Evolutionary conservation across 305 asterid genomes (phyloP).

Genomic region (Rubia balearica): DNA sequence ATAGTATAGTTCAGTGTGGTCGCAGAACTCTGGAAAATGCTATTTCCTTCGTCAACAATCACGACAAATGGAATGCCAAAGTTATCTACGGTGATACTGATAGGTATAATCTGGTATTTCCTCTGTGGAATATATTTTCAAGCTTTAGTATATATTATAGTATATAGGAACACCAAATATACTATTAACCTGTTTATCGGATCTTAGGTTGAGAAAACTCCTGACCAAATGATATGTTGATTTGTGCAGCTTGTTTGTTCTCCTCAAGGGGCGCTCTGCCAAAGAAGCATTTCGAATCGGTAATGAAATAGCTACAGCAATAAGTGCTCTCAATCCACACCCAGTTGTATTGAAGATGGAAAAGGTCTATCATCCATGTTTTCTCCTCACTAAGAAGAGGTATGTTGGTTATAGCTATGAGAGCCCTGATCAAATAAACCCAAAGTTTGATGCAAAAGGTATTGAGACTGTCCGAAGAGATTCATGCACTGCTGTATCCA

Average conservation of each 20-base stretch:
- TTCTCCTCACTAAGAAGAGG: slow-evolving; percentile 94
- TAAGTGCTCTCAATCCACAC: slow-evolving; percentile 74
- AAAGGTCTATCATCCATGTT: slow-evolving; percentile 91
- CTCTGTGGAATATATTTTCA: background rate
- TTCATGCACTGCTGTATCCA: slow-evolving; percentile 87
- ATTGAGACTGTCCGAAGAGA: slow-evolving; percentile 95
- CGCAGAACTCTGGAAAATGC: slow-evolving; percentile 93
- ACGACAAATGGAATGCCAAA: slow-evolving; percentile 73
- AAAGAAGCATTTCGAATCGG: slow-evolving; percentile 77
- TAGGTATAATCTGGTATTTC: slow-evolving; percentile 36
- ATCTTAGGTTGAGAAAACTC: slow-evolving; percentile 5
- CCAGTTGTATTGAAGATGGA: slow-evolving; percentile 93
- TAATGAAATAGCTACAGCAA: slow-evolving; percentile 82
- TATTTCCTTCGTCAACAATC: slow-evolving; percentile 69
- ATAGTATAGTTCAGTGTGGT: slow-evolving; percentile 96
- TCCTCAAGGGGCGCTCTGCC: slow-evolving; percentile 79
- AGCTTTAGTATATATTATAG: background rate
- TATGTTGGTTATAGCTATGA: slow-evolving; percentile 96
- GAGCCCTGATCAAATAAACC: slow-evolving; percentile 69
- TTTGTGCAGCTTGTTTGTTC: slow-evolving; percentile 86
- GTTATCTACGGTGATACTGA: slow-evolving; percentile 97
- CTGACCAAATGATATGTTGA: slow-evolving; percentile 21
- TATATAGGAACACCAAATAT: background rate
- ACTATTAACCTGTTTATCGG: background rate
- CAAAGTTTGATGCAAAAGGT: slow-evolving; percentile 94